Base-by-base conservation (phyloP, 176 grass and related monocot genomes). In the Lolium rigidum region DNA sequence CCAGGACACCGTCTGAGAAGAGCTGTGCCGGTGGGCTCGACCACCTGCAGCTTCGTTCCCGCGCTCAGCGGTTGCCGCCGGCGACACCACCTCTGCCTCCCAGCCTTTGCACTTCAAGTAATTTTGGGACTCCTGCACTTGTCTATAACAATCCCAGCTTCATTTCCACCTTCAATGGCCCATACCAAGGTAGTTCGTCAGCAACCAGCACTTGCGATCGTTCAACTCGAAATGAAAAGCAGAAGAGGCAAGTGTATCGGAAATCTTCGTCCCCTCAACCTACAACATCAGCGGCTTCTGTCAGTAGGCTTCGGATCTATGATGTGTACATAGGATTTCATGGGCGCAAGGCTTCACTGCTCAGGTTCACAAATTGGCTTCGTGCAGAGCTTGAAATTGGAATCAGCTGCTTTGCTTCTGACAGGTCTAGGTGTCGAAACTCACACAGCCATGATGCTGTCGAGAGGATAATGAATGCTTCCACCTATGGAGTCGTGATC, bases 261-360 rank as follows among this genome's bases (percentile, higher is more conserved):
- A 95, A 95, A 67, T 66, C 78, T 58, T 90, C 82, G 10, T 77
- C 85, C 6, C 74, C 86, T 62, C 83, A 86, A 48, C 86, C 88
- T 39, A 86, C 86, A 0, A 76, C 88, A 84, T 90, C 88, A 75
- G 88, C 82, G 35, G 82, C 86, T 77, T 92, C 96, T 31, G 88
- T 83, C 49, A 91, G 82, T 62, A 90, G 90, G 50, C 62, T 86
- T 41, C 86, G 91, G 65, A 92, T 84, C 49, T 92, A 88, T 13
- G 96, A 98, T 90, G 93, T 98, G 74, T 98, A 98, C 76, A 88
- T 98, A 83, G 93, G 93, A 70, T 98, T 94, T 92, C 93, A 98
- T 80, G 96, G 96, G 54, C 88, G 84, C 79, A 98, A 98, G 72
- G 75, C 85, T 92, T 94, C 93, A 25, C 78, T 98, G 54, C 77